Base-by-base conservation (phyloP, 2,329 filamentous ascomycete genomes). In the Tolypocladium guangdongense region DNA sequence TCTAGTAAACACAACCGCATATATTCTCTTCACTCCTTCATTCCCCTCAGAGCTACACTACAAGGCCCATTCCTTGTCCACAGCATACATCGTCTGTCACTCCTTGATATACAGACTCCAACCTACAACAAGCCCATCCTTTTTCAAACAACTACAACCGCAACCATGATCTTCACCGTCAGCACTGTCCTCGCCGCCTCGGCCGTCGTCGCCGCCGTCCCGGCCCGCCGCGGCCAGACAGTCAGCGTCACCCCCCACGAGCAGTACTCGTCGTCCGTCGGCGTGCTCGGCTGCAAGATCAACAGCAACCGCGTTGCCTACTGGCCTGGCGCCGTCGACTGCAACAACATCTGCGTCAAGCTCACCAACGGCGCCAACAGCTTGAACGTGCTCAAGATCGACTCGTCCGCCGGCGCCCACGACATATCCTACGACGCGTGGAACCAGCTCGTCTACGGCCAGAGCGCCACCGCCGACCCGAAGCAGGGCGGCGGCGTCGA, bases 341-440 rank as follows among this genome's bases (percentile, higher is more conserved):
- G 80, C 71, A 68, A 75, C 68, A 72, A 78, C 63, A 72, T 83
- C 59, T 83, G 80, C 67, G 69, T 82, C 60, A 74, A 76, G 64
- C 68, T 83, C 56, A 72, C 69, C 54, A 68, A 77, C 63, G 68
- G 64, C 45, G 75, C 67, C 53, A 76, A 77, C 55, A 71, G 67
- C 39, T 65, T 84, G 54, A 73, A 81, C 59, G 78, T 89, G 52
- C 74, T 83, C 56, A 74, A 74, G 63, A 69, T 83, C 57, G 81
- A 83, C 69, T 66, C 70, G 51, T 82, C 79, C 0, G 71, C 69
- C 41, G 79, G 78, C 49, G 80, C 79, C 51, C 64, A 80, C 64
- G 81, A 83, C 66, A 75, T 83, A 68, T 75, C 71, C 54, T 83
- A 83, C 69, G 80, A 83, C 57, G 79, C 80, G 50, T 83, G 78